Conservation (phyloP, 140 eudicot genomes). For the Anethum foeniculum region DNA sequence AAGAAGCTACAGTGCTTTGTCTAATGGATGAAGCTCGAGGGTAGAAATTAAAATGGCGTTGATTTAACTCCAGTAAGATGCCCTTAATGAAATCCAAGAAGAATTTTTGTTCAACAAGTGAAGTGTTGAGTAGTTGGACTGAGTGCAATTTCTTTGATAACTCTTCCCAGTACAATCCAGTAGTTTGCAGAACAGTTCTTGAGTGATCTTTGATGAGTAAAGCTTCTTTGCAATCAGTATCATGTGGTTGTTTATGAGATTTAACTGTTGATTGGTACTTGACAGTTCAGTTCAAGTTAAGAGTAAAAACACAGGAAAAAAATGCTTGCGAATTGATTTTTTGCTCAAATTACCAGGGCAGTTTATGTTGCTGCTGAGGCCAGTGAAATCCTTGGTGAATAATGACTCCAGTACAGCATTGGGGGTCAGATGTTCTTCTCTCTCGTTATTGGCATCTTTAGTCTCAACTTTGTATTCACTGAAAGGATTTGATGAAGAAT, state of each 20-base stretch:
- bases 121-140: conserved; percentile 20
- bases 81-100: conserved; percentile 44
- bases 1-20: conserved; percentile 20
- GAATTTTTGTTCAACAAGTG: conserved; percentile 35
- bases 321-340: background rate
- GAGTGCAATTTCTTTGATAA: conserved; percentile 20
- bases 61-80: conserved; percentile 28
- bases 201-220: conserved; percentile 11
- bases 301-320: background rate
- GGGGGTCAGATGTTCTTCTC: conserved; percentile 54
- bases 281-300: background rate
- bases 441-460: conserved; percentile 25
- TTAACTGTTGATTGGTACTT: conserved; percentile 24
- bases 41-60: conserved; percentile 3
- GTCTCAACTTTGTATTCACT: conserved; percentile 17
- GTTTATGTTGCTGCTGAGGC: conserved; percentile 35
- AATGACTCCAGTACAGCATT: conserved; percentile 55
- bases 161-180: conserved; percentile 39
- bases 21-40: conserved; percentile 19
- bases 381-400: conserved; percentile 36
- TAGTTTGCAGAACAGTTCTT: conserved; percentile 26
- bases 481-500: conserved; percentile 28
- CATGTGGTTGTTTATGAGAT: conserved; percentile 34
- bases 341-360: conserved; percentile 33
- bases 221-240: conserved; percentile 43